These are phyloP conservation scores for Metarhizium humberi DNA, from an alignment of 2,329 filamentous ascomycete genomes.

Conservation along the genomic window DNA sequence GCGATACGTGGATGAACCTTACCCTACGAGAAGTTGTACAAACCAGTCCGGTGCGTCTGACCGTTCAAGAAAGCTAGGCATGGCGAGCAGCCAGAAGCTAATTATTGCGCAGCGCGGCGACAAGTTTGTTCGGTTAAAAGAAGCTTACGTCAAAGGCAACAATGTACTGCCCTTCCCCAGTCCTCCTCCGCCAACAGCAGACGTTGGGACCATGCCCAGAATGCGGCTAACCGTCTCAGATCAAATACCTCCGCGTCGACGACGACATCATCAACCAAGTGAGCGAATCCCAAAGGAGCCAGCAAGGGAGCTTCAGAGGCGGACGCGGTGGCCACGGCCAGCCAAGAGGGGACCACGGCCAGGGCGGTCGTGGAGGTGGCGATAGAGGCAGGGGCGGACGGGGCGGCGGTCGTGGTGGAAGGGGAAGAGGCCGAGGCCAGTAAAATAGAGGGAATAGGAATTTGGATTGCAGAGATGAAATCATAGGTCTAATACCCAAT, in stretches of 20 bases:
- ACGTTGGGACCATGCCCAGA: neutral
- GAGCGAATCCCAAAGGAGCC: slow-evolving; percentile 80
- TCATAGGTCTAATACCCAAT: neutral
- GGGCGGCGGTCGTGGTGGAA: slow-evolving; percentile 27
- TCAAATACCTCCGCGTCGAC: slow-evolving; percentile 94
- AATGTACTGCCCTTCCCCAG: slow-evolving; percentile 54
- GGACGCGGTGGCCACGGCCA: slow-evolving; percentile 52
- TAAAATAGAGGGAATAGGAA: slow-evolving; percentile 1
- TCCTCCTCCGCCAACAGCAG: neutral
- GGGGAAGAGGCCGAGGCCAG: slow-evolving; percentile 24
- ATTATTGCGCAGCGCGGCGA: slow-evolving; percentile 61
- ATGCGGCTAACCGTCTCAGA: slow-evolving; percentile 44
- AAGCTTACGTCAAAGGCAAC: slow-evolving; percentile 95
- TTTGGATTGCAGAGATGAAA: neutral
- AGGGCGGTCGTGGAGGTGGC: slow-evolving; percentile 38
- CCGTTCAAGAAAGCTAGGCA: neutral
- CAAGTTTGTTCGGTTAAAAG: slow-evolving; percentile 82
- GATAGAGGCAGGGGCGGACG: slow-evolving; percentile 29
- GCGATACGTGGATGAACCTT: slow-evolving; percentile 99
- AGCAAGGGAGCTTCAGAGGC: slow-evolving; percentile 54
- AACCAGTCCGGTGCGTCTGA: slow-evolving; percentile 62
- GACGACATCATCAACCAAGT: slow-evolving; percentile 94
- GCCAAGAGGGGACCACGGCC: slow-evolving; percentile 46
- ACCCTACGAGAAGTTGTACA: slow-evolving; percentile 96
- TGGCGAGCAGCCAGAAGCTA: neutral